Base-by-base conservation (phyloP, 176 grass and related monocot genomes). In the Otatea glauca region DNA sequence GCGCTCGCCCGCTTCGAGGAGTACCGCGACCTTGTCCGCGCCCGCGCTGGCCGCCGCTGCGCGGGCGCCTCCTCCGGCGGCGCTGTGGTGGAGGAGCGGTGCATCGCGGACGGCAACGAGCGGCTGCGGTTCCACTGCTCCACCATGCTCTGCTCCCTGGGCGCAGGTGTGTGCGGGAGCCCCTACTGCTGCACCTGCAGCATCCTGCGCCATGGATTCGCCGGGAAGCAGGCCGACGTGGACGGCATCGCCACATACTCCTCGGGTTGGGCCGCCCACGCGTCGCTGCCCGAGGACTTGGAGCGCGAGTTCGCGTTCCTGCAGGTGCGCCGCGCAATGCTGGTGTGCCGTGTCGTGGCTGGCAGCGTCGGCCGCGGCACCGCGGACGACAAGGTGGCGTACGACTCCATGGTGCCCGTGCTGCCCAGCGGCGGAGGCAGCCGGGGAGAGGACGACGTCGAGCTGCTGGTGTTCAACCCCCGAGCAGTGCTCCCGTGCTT, bases 21-120 rank as follows among this genome's bases (percentile, higher is more conserved):
- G 84, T 97, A 94, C 80, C 90, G 92, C 43, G 90, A 93, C 68
- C 21, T 90, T 14, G 89, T 97, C 82, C 94, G 89, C 72, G 86
- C 88, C 75, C 88, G 84, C 9, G 91, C 95, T 56, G 81, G 84
- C 44, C 80, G 77, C 9, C 85, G 76, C 37, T 43, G 54, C 47
- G 44, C 60, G 0, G 45, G 11, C 49, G 50, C 18, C 1, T 24
- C 8, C 9, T 20, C 44, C 17, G 58, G 42, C 48, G 65, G 18
- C 65, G 61, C 17, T 25, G 74, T 62, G 20, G 88, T 62, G 73
- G 81, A 94, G 76, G 90, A 94, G 85, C 84, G 92, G 4, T 97
- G 92, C 88, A 79, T 97, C 77, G 95, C 88, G 8, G 92, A 97
- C 91, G 92, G 95, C 16, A 97, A 97, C 84, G 90, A 94, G 84